phyloP scores from a whole-genome alignment of 139 green algal genomes.

The Tetraselmis chui region DNA sequence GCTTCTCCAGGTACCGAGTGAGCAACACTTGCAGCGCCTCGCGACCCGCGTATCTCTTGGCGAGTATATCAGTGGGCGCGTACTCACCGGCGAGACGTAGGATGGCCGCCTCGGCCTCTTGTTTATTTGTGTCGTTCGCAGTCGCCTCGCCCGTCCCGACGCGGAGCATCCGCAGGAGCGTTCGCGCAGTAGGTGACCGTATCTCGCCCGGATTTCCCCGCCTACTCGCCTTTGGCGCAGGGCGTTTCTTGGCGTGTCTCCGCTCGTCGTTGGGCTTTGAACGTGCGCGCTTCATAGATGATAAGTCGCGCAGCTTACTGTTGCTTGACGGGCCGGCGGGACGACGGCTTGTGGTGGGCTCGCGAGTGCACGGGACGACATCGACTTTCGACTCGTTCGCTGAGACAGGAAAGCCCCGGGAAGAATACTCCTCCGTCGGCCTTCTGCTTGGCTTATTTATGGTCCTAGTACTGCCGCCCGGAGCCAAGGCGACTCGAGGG shows the following conservation, averaged over 20 bases:
- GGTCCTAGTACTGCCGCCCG: too few relatives aligned
- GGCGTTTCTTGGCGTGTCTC: not conserved
- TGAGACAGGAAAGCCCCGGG: too few relatives aligned
- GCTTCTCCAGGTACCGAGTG: not conserved
- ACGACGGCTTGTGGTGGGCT: not conserved
- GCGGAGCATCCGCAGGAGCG: not conserved
- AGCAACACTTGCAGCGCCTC: not conserved
- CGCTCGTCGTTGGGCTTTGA: not conserved
- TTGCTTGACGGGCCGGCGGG: not conserved
- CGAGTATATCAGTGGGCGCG: not conserved
- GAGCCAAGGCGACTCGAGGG: not conserved
- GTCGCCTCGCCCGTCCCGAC: not conserved
- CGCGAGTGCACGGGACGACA: not conserved
- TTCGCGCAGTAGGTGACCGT: not conserved
- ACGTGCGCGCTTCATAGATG: not conserved
- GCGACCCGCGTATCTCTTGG: not conserved
- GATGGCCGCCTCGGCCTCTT: not conserved
- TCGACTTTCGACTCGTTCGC: not conserved
- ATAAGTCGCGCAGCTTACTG: not conserved
- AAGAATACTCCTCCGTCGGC: too few relatives aligned
- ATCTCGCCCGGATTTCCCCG: not conserved
- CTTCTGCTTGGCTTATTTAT: too few relatives aligned
- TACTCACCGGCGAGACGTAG: not conserved
- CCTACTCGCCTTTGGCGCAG: not conserved
- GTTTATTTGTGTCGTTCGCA: not conserved